Evolutionary conservation across 768 basidiomycete genomes (phyloP).

Genomic region (Pulveroboletus sp.): DNA sequence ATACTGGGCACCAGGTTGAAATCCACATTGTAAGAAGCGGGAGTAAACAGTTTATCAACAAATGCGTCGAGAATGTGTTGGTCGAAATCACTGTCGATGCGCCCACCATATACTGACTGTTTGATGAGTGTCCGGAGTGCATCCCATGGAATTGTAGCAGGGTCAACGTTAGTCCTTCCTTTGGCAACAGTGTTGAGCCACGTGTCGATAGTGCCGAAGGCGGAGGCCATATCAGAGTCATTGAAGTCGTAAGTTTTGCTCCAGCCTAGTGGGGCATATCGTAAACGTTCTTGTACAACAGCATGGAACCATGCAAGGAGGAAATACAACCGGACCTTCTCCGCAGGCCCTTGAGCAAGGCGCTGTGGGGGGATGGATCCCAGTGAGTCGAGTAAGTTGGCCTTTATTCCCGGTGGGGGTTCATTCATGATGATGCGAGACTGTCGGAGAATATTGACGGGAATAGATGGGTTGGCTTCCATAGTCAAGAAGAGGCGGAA

Average conservation of each 20-base stretch:
- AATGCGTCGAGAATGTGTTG: conserved; percentile 90
- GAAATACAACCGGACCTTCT: conserved; percentile 93
- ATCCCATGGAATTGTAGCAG: conserved; percentile 89
- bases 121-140: conserved; percentile 92
- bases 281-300: conserved; percentile 91
- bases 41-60: conserved; percentile 84
- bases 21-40: conserved; percentile 86
- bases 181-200: conserved; percentile 81
- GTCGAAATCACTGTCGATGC: conserved; percentile 93
- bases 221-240: conserved; percentile 94
- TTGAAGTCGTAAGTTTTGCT: conserved; percentile 98
- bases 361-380: conserved; percentile 66
- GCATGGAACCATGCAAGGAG: conserved; percentile 99
- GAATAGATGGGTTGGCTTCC: conserved; percentile 93
- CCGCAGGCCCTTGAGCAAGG: conserved; percentile 80
- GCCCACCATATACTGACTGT: conserved; percentile 92
- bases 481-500: conserved; percentile 98
- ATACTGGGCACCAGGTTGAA: conserved; percentile 79
- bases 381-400: conserved; percentile 89
- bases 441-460: conserved; percentile 94
- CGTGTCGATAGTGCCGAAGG: conserved; percentile 85
- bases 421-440: conserved; percentile 99
- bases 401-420: conserved; percentile 94
- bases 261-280: conserved; percentile 96
- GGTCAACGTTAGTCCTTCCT: conserved; percentile 89